Conservation (phyloP, 148 eudicot genomes). For the Dysphania ambrosioides region DNA sequence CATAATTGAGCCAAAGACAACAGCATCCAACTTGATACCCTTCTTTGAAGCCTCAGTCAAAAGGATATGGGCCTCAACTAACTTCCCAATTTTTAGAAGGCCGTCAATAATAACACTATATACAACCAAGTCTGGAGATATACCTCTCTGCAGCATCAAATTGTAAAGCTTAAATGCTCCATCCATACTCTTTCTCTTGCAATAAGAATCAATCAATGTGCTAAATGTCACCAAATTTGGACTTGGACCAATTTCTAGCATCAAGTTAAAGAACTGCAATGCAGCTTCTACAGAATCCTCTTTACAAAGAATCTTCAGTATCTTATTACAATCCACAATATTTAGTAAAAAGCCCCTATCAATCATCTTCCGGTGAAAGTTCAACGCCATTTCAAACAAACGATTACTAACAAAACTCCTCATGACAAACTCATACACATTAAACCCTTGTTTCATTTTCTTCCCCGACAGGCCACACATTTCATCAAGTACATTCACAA, state of each 20-base stretch:
- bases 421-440: conserved; percentile 45
- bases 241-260: conserved; percentile 50
- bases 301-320: conserved; percentile 42
- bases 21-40: conserved; percentile 48
- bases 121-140: conserved; percentile 47
- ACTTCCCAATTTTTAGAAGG: conserved; percentile 38
- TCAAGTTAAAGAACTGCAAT: conserved; percentile 31
- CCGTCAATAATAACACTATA: conserved; percentile 60
- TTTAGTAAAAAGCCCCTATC: conserved; percentile 40
- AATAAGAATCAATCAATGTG: conserved; percentile 50
- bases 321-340: conserved; percentile 53
- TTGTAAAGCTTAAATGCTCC: conserved; percentile 45
- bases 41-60: conserved; percentile 36
- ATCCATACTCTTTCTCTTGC: conserved; percentile 41
- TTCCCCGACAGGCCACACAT: conserved; percentile 21
- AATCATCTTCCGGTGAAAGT: conserved; percentile 44
- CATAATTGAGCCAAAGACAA: conserved; percentile 50
- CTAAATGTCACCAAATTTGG: conserved; percentile 63
- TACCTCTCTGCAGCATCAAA: conserved; percentile 40
- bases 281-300: conserved; percentile 34
- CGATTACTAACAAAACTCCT: conserved; percentile 37
- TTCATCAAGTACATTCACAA: conserved; percentile 34
- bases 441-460: conserved; percentile 28
- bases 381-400: conserved; percentile 41
- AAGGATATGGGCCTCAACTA: conserved; percentile 41